These are phyloP conservation scores for Arabidopsis lyrata DNA, from an alignment of 441 rosid genomes.

Conservation along the genomic window DNA sequence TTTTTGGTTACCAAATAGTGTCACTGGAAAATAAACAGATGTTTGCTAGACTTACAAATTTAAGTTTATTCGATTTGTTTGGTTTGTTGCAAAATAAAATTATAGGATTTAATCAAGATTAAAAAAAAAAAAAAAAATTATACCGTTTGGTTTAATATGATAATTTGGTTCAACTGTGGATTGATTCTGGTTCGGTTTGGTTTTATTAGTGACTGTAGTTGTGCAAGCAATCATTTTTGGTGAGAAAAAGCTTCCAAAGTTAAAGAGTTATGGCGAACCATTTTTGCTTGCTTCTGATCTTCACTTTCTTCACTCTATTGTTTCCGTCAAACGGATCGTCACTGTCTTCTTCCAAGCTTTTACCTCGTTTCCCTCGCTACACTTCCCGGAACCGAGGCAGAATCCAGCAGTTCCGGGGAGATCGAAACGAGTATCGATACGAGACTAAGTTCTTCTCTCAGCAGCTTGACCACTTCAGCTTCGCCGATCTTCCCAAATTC, in stretches of 20 bases:
- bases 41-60: not conserved
- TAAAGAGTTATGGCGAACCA: constrained; percentile 48
- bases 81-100: not conserved
- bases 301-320: constrained; percentile 36
- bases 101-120: not conserved
- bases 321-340: constrained; percentile 41
- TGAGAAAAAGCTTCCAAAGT: not conserved
- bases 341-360: constrained; percentile 33
- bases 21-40: not conserved
- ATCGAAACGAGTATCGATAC: constrained; percentile 52
- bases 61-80: not conserved
- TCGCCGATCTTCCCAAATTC: constrained; percentile 69
- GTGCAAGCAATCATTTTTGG: not conserved
- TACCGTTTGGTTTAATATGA: not conserved
- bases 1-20: constrained; percentile 18
- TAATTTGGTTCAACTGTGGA: not conserved
- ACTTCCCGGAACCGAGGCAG: constrained; percentile 39
- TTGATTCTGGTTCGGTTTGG: constrained; percentile 14
- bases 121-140: too few relatives aligned
- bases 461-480: constrained; percentile 87
- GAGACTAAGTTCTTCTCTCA: constrained; percentile 74
- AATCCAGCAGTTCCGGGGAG: constrained; percentile 15
- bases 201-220: constrained; percentile 13
- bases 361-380: constrained; percentile 56
- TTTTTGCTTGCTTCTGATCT: constrained; percentile 29